phyloP scores from a whole-genome alignment of 345 rosid species.

The Xanthoceras sorbifolium region DNA sequence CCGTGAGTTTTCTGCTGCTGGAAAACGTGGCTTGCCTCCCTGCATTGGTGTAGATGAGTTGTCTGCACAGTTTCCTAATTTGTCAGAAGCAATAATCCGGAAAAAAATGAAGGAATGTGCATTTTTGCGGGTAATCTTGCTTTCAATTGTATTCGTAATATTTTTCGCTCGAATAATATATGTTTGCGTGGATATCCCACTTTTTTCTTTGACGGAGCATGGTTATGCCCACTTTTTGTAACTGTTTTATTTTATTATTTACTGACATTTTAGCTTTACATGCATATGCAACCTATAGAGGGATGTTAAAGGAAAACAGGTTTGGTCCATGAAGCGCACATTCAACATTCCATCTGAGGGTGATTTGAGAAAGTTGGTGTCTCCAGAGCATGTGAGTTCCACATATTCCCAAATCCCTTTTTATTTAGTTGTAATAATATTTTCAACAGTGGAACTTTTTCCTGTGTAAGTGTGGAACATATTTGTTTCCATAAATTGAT shows the following conservation, averaged over 20 bases:
- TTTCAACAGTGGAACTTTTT: background rate
- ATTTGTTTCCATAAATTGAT: background rate
- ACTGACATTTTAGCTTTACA: conserved; percentile 24
- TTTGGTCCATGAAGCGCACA: conserved; percentile 69
- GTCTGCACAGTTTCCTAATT: conserved; percentile 57
- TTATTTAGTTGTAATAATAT: background rate
- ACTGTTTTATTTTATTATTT: conserved; percentile 11
- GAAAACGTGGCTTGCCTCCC: conserved; percentile 58
- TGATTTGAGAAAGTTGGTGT: conserved; percentile 72
- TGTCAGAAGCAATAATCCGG: conserved; percentile 65
- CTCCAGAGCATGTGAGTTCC: conserved; percentile 86
- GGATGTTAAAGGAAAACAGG: conserved; percentile 63
- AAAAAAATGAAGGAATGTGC: conserved; percentile 80
- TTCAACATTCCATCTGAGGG: conserved; percentile 78
- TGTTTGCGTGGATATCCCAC: background rate
- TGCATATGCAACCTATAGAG: conserved; percentile 52
- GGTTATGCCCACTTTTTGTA: background rate
- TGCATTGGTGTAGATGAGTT: conserved; percentile 74
- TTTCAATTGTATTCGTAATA: background rate
- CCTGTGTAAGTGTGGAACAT: background rate
- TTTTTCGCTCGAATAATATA: background rate
- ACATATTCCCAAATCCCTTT: conserved; percentile 16
- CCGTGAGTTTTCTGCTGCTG: conserved; percentile 68
- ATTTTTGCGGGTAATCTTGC: conserved; percentile 56
- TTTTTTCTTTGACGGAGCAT: conserved; percentile 12